Conservation (phyloP, 352 stramenopile genomes). For the Phytopythium ostracodes region DNA sequence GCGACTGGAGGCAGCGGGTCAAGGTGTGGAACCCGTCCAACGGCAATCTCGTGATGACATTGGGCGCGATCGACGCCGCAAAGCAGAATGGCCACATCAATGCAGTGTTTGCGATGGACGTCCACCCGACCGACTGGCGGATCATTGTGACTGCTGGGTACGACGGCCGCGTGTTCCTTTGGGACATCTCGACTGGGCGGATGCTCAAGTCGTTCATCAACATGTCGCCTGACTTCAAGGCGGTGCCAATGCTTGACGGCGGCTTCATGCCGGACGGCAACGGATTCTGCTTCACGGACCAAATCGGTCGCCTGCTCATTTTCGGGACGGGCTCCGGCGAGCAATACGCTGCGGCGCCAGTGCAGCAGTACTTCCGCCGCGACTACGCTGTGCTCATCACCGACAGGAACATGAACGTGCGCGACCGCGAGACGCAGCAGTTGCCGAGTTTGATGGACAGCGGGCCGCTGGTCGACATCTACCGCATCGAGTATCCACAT, state of each 20-base stretch:
- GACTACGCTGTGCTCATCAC: slow-evolving; percentile 89
- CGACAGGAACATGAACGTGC: slow-evolving; percentile 86
- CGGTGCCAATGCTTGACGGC: slow-evolving; percentile 70
- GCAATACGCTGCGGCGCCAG: slow-evolving; percentile 47
- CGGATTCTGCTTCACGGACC: slow-evolving; percentile 79
- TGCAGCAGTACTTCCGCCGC: slow-evolving; percentile 88
- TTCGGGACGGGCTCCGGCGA: slow-evolving; percentile 75
- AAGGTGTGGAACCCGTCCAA: slow-evolving; percentile 58
- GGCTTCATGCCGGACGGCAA: slow-evolving; percentile 64
- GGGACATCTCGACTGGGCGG: slow-evolving; percentile 71
- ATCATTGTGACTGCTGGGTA: slow-evolving; percentile 82
- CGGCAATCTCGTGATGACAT: slow-evolving; percentile 52
- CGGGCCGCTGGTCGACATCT: slow-evolving; percentile 73
- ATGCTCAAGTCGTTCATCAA: slow-evolving; percentile 67
- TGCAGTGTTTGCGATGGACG: slow-evolving; percentile 71
- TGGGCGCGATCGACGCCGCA: slow-evolving; percentile 51
- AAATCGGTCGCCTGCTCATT: slow-evolving; percentile 72
- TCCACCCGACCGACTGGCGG: slow-evolving; percentile 67
- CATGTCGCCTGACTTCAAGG: slow-evolving; percentile 46
- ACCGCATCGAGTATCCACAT: slow-evolving; percentile 62
- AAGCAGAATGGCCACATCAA: slow-evolving; percentile 72
- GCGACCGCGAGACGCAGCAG: slow-evolving; percentile 84
- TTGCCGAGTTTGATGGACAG: slow-evolving; percentile 83
- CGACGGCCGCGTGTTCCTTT: slow-evolving; percentile 79
- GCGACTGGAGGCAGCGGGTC: slow-evolving; percentile 57